Percentiles rank a stretch among this genome's conserved stretches.
Conservation (phyloP, 1,139 yeast genomes). For the Debaryomyces psychrophilus region DNA sequence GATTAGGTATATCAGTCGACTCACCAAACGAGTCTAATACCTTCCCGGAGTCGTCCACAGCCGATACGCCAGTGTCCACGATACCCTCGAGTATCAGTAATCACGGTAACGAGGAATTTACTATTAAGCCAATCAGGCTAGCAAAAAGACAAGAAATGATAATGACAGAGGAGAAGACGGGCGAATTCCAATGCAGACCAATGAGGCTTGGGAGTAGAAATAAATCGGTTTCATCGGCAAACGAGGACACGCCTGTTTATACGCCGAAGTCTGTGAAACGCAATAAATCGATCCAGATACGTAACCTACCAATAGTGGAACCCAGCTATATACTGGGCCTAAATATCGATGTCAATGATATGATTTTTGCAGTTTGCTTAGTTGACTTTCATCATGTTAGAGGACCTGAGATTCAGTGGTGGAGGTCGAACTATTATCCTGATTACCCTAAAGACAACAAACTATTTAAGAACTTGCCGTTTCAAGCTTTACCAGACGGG, state of each 20-base stretch:
- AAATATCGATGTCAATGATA: slow-evolving; percentile 27
- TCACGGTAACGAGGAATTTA: slow-evolving; percentile 12
- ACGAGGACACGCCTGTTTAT: slow-evolving; percentile 10
- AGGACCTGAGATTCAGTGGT: slow-evolving; percentile 95
- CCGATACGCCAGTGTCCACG: slow-evolving; percentile 2
- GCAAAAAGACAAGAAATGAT: slow-evolving; percentile 30
- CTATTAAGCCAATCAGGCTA: slow-evolving; percentile 36
- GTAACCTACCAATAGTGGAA: slow-evolving; percentile 38
- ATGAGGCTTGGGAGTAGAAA: slow-evolving; percentile 30
- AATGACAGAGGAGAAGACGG: slow-evolving; percentile 14
- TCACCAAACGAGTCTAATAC: slow-evolving; percentile 1
- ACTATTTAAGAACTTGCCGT: slow-evolving; percentile 87
- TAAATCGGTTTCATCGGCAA: slow-evolving; percentile 9
- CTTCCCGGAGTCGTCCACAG: slow-evolving; percentile 1
- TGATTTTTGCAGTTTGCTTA: slow-evolving; percentile 81
- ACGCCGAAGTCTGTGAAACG: slow-evolving; percentile 6
- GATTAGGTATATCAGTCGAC: not conserved
- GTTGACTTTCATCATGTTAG: slow-evolving; percentile 93
- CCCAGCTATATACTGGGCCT: slow-evolving; percentile 11
- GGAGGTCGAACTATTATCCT: slow-evolving; percentile 68
- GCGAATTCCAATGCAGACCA: slow-evolving; percentile 40
- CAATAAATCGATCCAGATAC: slow-evolving; percentile 36
- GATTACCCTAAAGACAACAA: slow-evolving; percentile 40
- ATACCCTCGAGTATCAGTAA: slow-evolving; percentile 1
- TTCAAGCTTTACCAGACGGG: slow-evolving; percentile 96